These are phyloP conservation scores for Lentinula sp. DNA, from an alignment of 768 basidiomycete genomes.

Conservation along the genomic window DNA sequence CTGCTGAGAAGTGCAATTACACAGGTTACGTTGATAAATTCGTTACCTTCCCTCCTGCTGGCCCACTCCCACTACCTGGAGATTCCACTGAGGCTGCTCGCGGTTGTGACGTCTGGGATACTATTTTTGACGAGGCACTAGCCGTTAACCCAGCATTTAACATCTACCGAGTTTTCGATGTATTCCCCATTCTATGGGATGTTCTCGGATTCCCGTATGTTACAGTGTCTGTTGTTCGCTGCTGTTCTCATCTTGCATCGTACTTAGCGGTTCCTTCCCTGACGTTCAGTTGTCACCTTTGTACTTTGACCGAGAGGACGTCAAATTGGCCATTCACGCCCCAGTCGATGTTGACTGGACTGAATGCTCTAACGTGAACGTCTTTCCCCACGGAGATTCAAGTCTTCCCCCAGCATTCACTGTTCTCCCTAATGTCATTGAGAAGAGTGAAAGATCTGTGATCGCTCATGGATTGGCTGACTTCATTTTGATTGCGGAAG, in stretches of 20 bases:
- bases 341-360: slow-evolving; percentile 54
- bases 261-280: slow-evolving; percentile 44
- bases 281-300: slow-evolving; percentile 51
- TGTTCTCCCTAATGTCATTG: slow-evolving; percentile 69
- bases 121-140: slow-evolving; percentile 57
- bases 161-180: slow-evolving; percentile 74
- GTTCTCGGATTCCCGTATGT: slow-evolving; percentile 76
- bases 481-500: slow-evolving; percentile 68
- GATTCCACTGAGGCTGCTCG: slow-evolving; percentile 35
- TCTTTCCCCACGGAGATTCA: slow-evolving; percentile 56
- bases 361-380: slow-evolving; percentile 54
- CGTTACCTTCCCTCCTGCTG: slow-evolving; percentile 60
- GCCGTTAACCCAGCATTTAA: slow-evolving; percentile 70
- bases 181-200: slow-evolving; percentile 70
- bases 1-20: slow-evolving; percentile 54
- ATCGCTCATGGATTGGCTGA: slow-evolving; percentile 72
- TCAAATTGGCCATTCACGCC: slow-evolving; percentile 68
- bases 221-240: neutral
- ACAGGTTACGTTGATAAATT: slow-evolving; percentile 53
- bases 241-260: neutral
- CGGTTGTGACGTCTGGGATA: slow-evolving; percentile 65
- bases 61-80: slow-evolving; percentile 61
- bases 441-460: slow-evolving; percentile 63
- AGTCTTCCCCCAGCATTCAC: slow-evolving; percentile 58
- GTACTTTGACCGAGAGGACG: slow-evolving; percentile 66